These are phyloP conservation scores for Taiozyma sp. DNA, from an alignment of 1,139 yeast genomes.

Conservation along the genomic window DNA sequence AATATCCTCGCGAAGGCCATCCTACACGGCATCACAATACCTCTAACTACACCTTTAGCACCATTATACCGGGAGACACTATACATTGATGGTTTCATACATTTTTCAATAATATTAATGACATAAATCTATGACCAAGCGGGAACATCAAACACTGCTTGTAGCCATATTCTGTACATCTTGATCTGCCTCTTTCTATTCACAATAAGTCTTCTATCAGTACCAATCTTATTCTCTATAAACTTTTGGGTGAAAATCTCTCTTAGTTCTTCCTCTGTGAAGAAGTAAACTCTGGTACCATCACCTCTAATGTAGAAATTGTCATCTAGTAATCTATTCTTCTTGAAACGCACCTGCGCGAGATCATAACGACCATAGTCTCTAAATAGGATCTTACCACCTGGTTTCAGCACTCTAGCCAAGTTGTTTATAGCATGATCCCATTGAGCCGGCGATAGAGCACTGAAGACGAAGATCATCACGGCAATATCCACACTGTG, in stretches of 20 bases:
- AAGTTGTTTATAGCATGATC: slow-evolving; percentile 67
- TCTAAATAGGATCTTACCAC: slow-evolving; percentile 83
- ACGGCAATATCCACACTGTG: slow-evolving; percentile 86
- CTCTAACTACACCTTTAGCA: slow-evolving; percentile 38
- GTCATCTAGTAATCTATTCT: slow-evolving; percentile 79
- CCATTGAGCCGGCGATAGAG: slow-evolving; percentile 93
- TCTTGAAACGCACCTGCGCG: slow-evolving; percentile 92
- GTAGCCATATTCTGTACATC: slow-evolving; percentile 97
- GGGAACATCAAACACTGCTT: slow-evolving; percentile 71
- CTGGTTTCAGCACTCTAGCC: slow-evolving; percentile 75
- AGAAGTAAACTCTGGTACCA: slow-evolving; percentile 95
- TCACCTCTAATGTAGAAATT: slow-evolving; percentile 96
- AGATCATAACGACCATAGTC: slow-evolving; percentile 96
- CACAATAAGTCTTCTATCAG: slow-evolving; percentile 86
- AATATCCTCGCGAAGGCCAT: slow-evolving; percentile 38
- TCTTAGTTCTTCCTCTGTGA: slow-evolving; percentile 87
- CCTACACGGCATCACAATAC: slow-evolving; percentile 60
- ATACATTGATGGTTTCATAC: slow-evolving; percentile 74
- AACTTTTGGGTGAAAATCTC: slow-evolving; percentile 67
- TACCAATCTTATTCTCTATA: slow-evolving; percentile 67
- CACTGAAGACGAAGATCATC: slow-evolving; percentile 91
- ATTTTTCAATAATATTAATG: slow-evolving; percentile 42
- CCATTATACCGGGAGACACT: slow-evolving; percentile 51
- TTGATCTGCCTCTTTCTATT: slow-evolving; percentile 87
- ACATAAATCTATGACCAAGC: slow-evolving; percentile 12